phyloP scores from a whole-genome alignment of 2,329 filamentous ascomycete species.

The Epichloe coenophiala region DNA sequence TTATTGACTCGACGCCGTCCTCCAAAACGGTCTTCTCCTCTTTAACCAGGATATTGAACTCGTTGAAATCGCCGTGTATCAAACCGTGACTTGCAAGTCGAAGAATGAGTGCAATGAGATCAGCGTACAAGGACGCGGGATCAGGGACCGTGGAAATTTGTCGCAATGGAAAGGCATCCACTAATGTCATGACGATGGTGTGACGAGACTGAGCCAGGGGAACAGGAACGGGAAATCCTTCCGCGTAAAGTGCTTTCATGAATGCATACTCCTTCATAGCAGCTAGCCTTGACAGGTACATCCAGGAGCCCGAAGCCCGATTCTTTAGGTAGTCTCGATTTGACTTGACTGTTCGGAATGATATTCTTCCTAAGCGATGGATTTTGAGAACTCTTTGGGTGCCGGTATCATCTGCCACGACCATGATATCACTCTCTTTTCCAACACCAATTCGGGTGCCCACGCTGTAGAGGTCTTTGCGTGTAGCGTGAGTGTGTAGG shows the following conservation, averaged over 20 bases:
- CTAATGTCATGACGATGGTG: constrained; percentile 88
- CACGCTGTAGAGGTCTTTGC: constrained; percentile 74
- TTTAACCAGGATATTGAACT: constrained; percentile 94
- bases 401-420: constrained; percentile 71
- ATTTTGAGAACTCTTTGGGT: constrained; percentile 83
- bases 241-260: constrained; percentile 72
- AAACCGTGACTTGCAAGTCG: constrained; percentile 72
- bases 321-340: constrained; percentile 93
- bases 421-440: constrained; percentile 94
- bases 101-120: constrained; percentile 77
- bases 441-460: constrained; percentile 91
- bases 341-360: constrained; percentile 88
- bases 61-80: constrained; percentile 97
- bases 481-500: constrained; percentile 73
- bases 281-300: constrained; percentile 90
- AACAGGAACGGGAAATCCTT: constrained; percentile 80
- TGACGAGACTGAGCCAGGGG: constrained; percentile 84
- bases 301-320: constrained; percentile 72
- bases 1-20: constrained; percentile 28
- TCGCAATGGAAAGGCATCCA: constrained; percentile 83
- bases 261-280: constrained; percentile 92
- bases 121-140: constrained; percentile 76
- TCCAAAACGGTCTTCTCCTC: constrained; percentile 42
- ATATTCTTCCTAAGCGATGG: constrained; percentile 87
- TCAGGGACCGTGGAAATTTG: constrained; percentile 77